Evolutionary conservation across 2,329 filamentous ascomycete genomes (phyloP).

Genomic region (Scopulariopsis brevicaulis): DNA sequence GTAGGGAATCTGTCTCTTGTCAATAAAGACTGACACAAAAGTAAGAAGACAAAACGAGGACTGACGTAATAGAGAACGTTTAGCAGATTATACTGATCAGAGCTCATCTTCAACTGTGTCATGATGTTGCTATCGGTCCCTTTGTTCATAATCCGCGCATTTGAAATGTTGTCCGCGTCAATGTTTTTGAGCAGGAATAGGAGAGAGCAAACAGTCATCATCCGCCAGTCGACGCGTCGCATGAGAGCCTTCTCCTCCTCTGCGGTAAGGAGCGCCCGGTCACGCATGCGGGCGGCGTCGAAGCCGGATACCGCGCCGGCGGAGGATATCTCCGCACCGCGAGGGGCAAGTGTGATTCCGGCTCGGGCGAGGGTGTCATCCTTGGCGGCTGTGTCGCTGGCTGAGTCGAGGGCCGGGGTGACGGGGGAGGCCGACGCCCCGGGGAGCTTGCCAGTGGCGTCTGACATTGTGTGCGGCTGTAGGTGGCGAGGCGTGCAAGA

Average conservation of each 20-base stretch:
- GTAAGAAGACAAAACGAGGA: not conserved
- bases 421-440: not conserved
- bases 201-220: conserved; percentile 19
- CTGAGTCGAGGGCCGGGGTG: not conserved
- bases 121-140: conserved; percentile 27
- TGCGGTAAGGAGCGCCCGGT: conserved; percentile 11
- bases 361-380: not conserved
- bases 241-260: conserved; percentile 14
- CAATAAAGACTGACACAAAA: not conserved
- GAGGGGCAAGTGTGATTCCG: conserved; percentile 10
- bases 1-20: conserved; percentile 19
- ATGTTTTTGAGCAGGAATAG: conserved; percentile 28
- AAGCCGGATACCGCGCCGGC: conserved; percentile 16
- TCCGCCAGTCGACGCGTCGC: conserved; percentile 13
- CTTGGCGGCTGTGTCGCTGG: not conserved
- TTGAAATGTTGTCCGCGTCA: conserved; percentile 26
- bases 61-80: conserved; percentile 26
- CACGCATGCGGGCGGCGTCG: conserved; percentile 21
- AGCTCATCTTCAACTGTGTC: conserved; percentile 24
- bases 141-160: conserved; percentile 29
- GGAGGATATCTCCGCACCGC: conserved; percentile 11
- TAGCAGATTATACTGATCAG: conserved; percentile 26
- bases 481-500: too few species aligned
- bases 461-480: not conserved
- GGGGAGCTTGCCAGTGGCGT: not conserved